These are phyloP conservation scores for Parathielavia appendiculata DNA, from an alignment of 495 filamentous ascomycete genomes.

Conservation along the genomic window DNA sequence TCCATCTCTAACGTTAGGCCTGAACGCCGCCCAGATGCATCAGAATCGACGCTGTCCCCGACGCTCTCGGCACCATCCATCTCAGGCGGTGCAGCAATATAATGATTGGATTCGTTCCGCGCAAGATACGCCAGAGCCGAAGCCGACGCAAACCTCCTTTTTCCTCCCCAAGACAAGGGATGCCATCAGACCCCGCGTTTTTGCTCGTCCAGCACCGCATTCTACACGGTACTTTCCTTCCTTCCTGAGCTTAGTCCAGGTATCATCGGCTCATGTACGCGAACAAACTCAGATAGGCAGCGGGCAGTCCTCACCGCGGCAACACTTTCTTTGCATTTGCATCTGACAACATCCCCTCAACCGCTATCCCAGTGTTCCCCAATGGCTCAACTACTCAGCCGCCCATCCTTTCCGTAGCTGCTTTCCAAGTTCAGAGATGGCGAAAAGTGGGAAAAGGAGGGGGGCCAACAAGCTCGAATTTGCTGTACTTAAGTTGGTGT, in stretches of 20 bases:
- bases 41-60: too few species aligned
- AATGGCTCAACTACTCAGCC: too few species aligned
- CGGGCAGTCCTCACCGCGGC: background rate
- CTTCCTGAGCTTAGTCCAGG: constrained; percentile 23
- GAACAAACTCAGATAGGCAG: background rate
- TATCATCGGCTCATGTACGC: constrained; percentile 14
- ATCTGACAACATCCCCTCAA: background rate
- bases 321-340: background rate
- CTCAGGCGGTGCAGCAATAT: background rate
- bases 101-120: background rate
- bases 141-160: constrained; percentile 16
- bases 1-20: too few species aligned
- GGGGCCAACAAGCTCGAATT: background rate
- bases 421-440: background rate
- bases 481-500: background rate
- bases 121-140: background rate
- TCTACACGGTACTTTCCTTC: constrained; percentile 14
- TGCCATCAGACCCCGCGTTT: constrained; percentile 14
- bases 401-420: too few species aligned
- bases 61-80: background rate
- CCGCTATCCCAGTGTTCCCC: too few species aligned
- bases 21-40: too few species aligned
- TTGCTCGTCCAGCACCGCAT: background rate
- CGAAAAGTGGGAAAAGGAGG: background rate
- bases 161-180: constrained; percentile 7